Evolutionary conservation across 345 rosid genomes (phyloP), one percentile per base, ranked within the genome.

Genomic region (Eucalyptus decipiens): DNA sequence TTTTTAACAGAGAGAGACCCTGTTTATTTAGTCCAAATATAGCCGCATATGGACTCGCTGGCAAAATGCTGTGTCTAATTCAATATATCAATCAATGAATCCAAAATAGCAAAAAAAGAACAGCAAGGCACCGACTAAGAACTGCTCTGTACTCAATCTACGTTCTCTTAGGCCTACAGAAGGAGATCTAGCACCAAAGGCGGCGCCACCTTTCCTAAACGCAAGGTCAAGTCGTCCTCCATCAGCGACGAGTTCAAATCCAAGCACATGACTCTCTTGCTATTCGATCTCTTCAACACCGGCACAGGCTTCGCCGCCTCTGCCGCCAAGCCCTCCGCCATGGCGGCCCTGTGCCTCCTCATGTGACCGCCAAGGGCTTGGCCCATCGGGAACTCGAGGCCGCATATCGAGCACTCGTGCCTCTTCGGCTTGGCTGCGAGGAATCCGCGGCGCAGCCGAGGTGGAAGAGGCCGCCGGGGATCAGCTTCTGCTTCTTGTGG

Each of bases 311-410:
- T 32, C 23, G 19, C 17, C 2, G 67, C 56, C 6, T 52, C 58
- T 21, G 21, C 47, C 23, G 50, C 19, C 72, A 49, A 50, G 49
- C 56, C 34, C n/a, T 45, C 87, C 6, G 28, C 65, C 51, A 80
- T 40, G 48, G 85, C 86, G 24, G 91, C 89, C 86, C 96, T 92
- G 60, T 97, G 99, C 88, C 96, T 93, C 93, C 99, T 94, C 99
- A 97, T 97, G 89, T 97, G 99, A 52, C 99, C 99, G 1, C 99
- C 99, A 2, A 96, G 93, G 4, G 99, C 99, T 92, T 97, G 99
- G 26, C 99, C 99, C 17, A 97, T 88, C 1, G 95, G 88, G 37
- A 97, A 97, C 90, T 96, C 98, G 7, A 94, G 93, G 26, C 99
- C 99, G 49, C 99, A 97, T 37, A 96, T 95, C 16, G 99, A 93